Evolutionary conservation across 306 rosid species (phyloP).

Genomic region (Ochetophila trinervis): DNA sequence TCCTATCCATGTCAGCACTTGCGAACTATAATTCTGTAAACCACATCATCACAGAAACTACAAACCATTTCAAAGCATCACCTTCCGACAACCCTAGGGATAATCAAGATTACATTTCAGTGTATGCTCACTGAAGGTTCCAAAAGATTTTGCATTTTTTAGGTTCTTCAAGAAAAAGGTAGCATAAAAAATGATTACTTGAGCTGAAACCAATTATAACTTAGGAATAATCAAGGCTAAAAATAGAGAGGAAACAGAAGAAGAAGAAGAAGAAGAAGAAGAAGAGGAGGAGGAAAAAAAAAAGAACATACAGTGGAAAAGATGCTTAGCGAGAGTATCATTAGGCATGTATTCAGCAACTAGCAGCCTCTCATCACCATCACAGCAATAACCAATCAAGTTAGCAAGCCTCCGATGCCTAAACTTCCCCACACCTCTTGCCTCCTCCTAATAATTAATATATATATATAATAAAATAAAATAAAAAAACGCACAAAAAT

Average conservation of each 20-base stretch:
- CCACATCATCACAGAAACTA: neutral
- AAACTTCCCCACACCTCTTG: constrained; percentile 84
- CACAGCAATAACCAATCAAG: constrained; percentile 93
- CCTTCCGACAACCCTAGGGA: neutral
- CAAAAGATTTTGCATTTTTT: too few species aligned
- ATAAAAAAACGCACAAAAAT: too few species aligned
- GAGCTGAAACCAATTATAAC: constrained; percentile 4
- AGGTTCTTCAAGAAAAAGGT: constrained; percentile 5
- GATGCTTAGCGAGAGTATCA: constrained; percentile 96
- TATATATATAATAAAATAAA: too few species aligned
- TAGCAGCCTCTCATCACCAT: constrained; percentile 91
- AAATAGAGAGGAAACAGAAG: neutral
- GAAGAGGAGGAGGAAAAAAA: neutral
- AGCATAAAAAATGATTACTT: neutral
- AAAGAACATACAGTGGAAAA: constrained; percentile 73
- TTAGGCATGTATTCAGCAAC: constrained; percentile 98
- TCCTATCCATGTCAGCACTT: too few species aligned
- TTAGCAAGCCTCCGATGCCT: constrained; percentile 80
- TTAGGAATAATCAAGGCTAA: too few species aligned
- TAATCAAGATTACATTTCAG: too few species aligned
- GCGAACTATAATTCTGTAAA: neutral
- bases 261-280: neutral
- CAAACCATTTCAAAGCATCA: neutral
- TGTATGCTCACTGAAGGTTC: too few species aligned
- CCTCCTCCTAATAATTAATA: constrained; percentile 58